Percentiles rank a stretch among this genome's conserved stretches.
These are phyloP conservation scores for Kondoa subrosea DNA, from an alignment of 768 basidiomycete genomes.

Conservation along the genomic window DNA sequence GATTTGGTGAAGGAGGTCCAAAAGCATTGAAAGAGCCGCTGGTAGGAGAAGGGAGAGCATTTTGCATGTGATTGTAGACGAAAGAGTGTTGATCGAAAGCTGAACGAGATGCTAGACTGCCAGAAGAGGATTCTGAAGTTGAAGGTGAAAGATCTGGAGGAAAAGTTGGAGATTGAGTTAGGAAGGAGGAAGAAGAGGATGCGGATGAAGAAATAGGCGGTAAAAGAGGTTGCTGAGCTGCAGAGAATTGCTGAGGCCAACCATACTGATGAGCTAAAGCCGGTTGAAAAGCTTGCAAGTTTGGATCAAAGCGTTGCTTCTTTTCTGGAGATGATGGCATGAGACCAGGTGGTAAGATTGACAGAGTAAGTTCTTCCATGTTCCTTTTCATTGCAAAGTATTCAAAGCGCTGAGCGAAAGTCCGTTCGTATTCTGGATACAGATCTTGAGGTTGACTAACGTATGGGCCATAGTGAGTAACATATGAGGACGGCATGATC, in stretches of 20 bases:
- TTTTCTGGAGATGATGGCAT: slow-evolving; percentile 1
- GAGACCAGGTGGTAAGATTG: neutral
- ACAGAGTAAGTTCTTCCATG: neutral
- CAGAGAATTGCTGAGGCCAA: neutral
- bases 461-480: neutral
- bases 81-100: neutral
- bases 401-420: too few relatives aligned
- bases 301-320: slow-evolving; percentile 2
- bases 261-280: neutral
- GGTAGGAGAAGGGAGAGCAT: neutral
- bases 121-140: slow-evolving; percentile 1
- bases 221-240: neutral
- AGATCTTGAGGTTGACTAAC: neutral
- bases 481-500: too few relatives aligned
- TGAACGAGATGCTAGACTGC: neutral
- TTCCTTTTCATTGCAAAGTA: neutral
- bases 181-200: neutral
- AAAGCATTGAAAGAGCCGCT: neutral
- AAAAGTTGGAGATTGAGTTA: neutral
- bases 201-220: neutral
- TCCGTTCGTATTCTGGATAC: too few relatives aligned
- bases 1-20: neutral
- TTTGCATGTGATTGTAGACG: neutral
- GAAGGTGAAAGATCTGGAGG: neutral
- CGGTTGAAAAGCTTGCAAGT: neutral